phyloP scores from a whole-genome alignment of 176 grass and related monocot species.

The Phoenix dactylifera region DNA sequence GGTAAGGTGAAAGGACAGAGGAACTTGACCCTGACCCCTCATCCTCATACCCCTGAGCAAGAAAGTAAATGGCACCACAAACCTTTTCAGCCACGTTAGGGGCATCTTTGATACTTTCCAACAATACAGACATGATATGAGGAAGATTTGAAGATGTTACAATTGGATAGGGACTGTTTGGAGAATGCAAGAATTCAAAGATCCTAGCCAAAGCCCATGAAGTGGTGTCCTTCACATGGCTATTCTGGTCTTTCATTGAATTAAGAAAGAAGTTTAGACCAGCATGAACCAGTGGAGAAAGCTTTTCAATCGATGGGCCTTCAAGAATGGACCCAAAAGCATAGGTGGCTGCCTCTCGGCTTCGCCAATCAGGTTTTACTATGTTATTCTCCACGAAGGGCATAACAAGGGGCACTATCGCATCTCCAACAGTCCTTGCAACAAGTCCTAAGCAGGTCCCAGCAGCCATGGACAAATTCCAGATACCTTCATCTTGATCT shows the following conservation, averaged over 20 bases:
- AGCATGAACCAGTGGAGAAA: constrained; percentile 45
- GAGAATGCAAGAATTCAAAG: constrained; percentile 81
- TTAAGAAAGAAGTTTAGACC: constrained; percentile 69
- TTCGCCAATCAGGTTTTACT: constrained; percentile 62
- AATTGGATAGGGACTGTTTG: constrained; percentile 46
- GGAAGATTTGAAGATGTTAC: constrained; percentile 72
- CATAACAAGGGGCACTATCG: constrained; percentile 62
- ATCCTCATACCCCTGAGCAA: constrained; percentile 75
- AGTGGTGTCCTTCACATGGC: constrained; percentile 85
- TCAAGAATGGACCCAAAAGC: constrained; percentile 98
- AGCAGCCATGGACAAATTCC: constrained; percentile 78
- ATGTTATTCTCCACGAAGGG: constrained; percentile 75
- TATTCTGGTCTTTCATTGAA: constrained; percentile 66
- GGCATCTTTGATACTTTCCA: constrained; percentile 74
- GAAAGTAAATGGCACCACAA: constrained; percentile 83
- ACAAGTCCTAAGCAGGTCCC: constrained; percentile 69
- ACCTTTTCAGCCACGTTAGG: constrained; percentile 88
- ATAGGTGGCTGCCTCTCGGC: constrained; percentile 77
- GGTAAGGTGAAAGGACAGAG: constrained; percentile 71
- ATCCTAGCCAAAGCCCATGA: constrained; percentile 88
- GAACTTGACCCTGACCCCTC: constrained; percentile 26
- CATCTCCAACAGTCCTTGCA: constrained; percentile 66
- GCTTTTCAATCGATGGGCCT: constrained; percentile 73
- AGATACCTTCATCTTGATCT: constrained; percentile 73
- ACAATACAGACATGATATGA: constrained; percentile 58